These are phyloP conservation scores for Aspergillus ruber DNA, from an alignment of 2,329 filamentous ascomycete species.

Conservation along the genomic window DNA sequence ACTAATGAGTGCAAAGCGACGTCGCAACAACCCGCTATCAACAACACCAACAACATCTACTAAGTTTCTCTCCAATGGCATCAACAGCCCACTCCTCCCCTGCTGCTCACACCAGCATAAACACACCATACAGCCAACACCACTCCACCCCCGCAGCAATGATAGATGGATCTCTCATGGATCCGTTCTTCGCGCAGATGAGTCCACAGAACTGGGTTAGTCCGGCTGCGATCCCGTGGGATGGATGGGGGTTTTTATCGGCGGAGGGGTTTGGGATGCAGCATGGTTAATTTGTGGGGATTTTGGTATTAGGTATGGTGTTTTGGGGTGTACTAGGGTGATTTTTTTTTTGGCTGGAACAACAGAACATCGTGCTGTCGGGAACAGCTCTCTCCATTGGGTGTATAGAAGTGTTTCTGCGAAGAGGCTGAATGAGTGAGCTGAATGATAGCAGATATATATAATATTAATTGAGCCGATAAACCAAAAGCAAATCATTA, in stretches of 20 bases:
- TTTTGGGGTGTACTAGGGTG: too few relatives aligned
- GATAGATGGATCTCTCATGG: not conserved
- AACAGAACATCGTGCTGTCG: too few relatives aligned
- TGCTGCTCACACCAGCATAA: slow-evolving; percentile 5
- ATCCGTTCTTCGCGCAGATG: slow-evolving; percentile 16
- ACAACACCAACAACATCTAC: slow-evolving; percentile 2
- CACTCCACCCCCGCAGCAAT: not conserved
- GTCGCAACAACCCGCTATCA: slow-evolving; percentile 15
- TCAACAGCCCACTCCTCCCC: slow-evolving; percentile 7
- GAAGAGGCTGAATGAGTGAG: too few relatives aligned
- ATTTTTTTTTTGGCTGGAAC: too few relatives aligned
- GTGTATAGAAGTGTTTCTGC: too few relatives aligned
- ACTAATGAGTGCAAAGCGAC: slow-evolving; percentile 15
- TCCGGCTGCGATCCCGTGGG: slow-evolving; percentile 24
- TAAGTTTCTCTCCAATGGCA: slow-evolving; percentile 8
- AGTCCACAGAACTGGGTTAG: slow-evolving; percentile 30
- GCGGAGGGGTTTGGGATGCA: slow-evolving; percentile 1
- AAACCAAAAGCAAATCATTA: too few relatives aligned
- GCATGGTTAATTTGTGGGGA: not conserved
- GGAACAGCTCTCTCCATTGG: too few relatives aligned
- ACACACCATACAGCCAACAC: not conserved
- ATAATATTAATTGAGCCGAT: too few relatives aligned
- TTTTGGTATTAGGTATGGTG: too few relatives aligned
- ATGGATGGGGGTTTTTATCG: slow-evolving; percentile 10
- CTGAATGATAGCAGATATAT: too few relatives aligned